Base-by-base conservation (phyloP, 2,329 filamentous ascomycete species). In the Xylariaceae sp. region DNA sequence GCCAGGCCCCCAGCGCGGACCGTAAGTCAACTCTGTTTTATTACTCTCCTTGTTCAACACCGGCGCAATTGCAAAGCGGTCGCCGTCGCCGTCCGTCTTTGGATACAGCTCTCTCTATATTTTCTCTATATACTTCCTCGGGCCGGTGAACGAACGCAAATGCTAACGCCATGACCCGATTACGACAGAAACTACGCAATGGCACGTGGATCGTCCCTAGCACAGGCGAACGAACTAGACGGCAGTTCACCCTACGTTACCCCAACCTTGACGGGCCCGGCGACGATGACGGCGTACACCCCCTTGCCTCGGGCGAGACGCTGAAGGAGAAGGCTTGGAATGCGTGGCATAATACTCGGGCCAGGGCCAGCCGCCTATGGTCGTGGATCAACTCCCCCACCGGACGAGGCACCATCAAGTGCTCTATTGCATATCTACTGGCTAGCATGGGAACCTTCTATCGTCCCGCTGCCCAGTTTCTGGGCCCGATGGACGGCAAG, bases 361-460 rank as follows among this genome's bases (percentile, higher is more conserved):
- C 77, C 23, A 64, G 71, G 2, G 71, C 74, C 60, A 62, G 67
- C n/a, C 72, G 70, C 48, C 68, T 81, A 46, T 81, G 83, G 73
- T 68, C 73, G 54, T 95, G 91, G 79, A 69, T 87, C 6, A 77
- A 81, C 40, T 93, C 91, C 0, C 86, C 89, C 32, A 87, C 84
- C 32, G 93, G 91, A 5, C 87, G 88, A 56, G 89, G 88, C 40
- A 89, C 96, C 50, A 77, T 97, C 67, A 97, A 97, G 75, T 97
- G 92, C 77, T 93, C 91, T 29, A 75, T 97, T 59, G 93, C 93
- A 44, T 97, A 97, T 74, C 77, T 96, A 3, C 74, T 97, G 32
- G 93, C 90, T 18, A 96, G 90, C 64, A 78, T 96, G 73, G 91
- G 88, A 37, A 97, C 93, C 0, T 95, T 96, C 66, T 87, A 91